phyloP scores from a whole-genome alignment of 352 stramenopile species.

The Globisporangium barbulae region DNA sequence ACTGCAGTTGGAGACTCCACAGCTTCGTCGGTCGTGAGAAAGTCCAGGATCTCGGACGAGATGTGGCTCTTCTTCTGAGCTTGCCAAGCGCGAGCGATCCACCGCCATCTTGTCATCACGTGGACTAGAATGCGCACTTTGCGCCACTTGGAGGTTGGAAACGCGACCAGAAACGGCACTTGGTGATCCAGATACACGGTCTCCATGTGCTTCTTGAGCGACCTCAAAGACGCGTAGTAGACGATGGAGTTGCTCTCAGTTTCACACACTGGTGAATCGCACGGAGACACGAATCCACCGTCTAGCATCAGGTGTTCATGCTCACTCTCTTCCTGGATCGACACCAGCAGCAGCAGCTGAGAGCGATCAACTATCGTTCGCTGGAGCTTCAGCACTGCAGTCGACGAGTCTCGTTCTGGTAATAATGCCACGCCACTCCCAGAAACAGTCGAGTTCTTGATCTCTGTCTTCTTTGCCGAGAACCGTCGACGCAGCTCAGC shows the following conservation, averaged over 20 bases:
- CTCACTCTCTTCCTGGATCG: conserved; percentile 28
- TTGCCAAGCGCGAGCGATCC: background rate
- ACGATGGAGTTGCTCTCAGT: conserved; percentile 16
- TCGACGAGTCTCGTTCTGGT: background rate
- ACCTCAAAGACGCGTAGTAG: conserved; percentile 10
- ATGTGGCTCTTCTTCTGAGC: conserved; percentile 2
- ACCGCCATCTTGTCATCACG: conserved; percentile 36
- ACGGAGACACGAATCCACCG: conserved; percentile 31
- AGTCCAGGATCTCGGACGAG: conserved; percentile 30
- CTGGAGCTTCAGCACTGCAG: conserved; percentile 14
- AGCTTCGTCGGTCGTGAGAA: conserved; percentile 27
- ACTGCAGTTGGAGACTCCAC: conserved; percentile 26
- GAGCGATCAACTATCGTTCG: conserved; percentile 38
- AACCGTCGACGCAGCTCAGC: conserved; percentile 45
- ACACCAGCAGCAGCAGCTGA: conserved; percentile 34
- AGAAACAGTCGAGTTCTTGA: conserved; percentile 26
- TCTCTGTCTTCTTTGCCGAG: conserved; percentile 38
- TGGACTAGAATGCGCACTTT: conserved; percentile 39
- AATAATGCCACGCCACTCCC: background rate
- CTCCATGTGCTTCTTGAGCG: conserved; percentile 25
- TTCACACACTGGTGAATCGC: conserved; percentile 26
- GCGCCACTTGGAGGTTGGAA: conserved; percentile 47
- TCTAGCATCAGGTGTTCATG: conserved; percentile 29
- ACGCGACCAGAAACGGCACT: conserved; percentile 37
- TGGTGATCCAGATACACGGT: conserved; percentile 25